Conservation (phyloP, 176 grass and related monocot species). For the Cocos nucifera region DNA sequence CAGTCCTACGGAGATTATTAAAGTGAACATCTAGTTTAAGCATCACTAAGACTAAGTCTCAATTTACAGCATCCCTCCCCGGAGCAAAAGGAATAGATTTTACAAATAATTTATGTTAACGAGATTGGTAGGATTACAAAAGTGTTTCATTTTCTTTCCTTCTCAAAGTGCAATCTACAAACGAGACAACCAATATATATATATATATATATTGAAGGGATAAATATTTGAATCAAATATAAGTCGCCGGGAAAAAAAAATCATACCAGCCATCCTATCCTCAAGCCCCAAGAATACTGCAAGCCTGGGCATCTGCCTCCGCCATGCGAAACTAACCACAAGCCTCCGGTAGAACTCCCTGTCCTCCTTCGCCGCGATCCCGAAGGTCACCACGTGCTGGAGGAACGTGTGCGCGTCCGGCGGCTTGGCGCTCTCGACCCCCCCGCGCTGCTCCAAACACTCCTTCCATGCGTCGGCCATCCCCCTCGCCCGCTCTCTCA, state of each 20-base stretch:
- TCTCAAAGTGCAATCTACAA: too few relatives aligned
- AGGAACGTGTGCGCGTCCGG: slow-evolving; percentile 67
- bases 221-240: neutral
- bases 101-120: too few relatives aligned
- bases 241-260: neutral
- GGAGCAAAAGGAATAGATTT: too few relatives aligned
- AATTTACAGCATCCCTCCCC: too few relatives aligned
- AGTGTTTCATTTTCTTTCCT: too few relatives aligned
- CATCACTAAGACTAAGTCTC: too few relatives aligned
- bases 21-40: too few relatives aligned
- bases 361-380: slow-evolving; percentile 52
- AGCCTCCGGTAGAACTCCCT: slow-evolving; percentile 51
- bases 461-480: slow-evolving; percentile 72
- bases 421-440: slow-evolving; percentile 55
- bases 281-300: slow-evolving; percentile 60
- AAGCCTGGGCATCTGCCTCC: slow-evolving; percentile 78
- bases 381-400: slow-evolving; percentile 67
- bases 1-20: too few relatives aligned
- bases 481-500: slow-evolving; percentile 33
- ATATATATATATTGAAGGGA: too few relatives aligned
- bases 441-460: slow-evolving; percentile 39
- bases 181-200: too few relatives aligned
- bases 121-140: too few relatives aligned
- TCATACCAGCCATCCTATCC: slow-evolving; percentile 71
- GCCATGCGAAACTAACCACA: slow-evolving; percentile 62